Evolutionary conservation across 208 protist genomes (phyloP).

Genomic region (Acanthamoeba royreba): DNA sequence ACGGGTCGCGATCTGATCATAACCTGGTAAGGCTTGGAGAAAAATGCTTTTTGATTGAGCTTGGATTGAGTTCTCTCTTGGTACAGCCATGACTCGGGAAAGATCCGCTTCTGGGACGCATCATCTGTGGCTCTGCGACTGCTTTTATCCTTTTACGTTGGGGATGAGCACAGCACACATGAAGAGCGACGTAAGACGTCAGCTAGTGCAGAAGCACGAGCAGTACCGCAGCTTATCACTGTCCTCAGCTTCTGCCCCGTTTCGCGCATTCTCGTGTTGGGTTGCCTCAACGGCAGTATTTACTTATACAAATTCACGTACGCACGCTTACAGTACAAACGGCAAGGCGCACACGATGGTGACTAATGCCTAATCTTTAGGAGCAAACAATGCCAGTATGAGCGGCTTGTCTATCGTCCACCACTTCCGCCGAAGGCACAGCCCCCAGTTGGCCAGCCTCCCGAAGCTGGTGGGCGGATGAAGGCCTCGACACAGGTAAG

Average conservation of each 20-base stretch:
- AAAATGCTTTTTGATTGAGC: background rate
- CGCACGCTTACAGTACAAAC: background rate
- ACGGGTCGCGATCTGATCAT: background rate
- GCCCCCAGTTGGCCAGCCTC: too few relatives aligned
- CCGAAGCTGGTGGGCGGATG: too few relatives aligned
- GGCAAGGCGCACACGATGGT: background rate
- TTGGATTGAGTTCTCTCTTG: background rate
- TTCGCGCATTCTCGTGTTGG: background rate
- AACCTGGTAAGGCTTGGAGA: background rate
- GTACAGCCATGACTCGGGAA: background rate
- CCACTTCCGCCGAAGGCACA: background rate
- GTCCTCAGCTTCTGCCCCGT: background rate
- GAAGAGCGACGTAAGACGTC: background rate
- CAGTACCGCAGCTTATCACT: background rate
- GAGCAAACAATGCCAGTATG: background rate
- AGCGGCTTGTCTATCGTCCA: background rate
- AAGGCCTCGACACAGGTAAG: too few relatives aligned
- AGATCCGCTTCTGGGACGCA: background rate
- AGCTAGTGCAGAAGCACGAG: background rate
- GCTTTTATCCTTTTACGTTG: background rate
- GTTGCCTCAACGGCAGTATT: background rate
- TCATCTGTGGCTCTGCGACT: background rate
- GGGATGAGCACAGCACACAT: background rate
- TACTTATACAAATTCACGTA: constrained; percentile 3
- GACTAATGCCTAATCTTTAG: background rate